Percentiles rank a stretch among this genome's conserved stretches.
phyloP scores from a whole-genome alignment of 2,329 filamentous ascomycete genomes.

The Elsinoe fawcettii region DNA sequence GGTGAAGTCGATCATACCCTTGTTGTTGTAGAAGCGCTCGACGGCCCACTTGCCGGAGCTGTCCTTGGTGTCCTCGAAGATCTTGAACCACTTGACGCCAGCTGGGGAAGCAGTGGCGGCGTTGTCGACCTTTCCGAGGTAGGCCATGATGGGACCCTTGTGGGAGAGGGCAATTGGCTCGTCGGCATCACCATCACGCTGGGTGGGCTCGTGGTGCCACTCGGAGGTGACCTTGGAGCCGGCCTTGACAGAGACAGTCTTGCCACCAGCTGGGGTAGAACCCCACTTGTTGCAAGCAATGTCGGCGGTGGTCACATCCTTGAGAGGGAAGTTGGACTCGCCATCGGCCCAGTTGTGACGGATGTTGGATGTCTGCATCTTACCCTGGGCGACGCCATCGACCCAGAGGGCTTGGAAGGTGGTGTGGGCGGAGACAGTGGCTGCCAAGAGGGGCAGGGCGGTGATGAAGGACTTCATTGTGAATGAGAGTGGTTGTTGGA shows the following conservation, averaged over 20 bases:
- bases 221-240: constrained; percentile 28
- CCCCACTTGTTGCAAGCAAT: constrained; percentile 22
- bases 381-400: constrained; percentile 37
- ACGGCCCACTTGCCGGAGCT: constrained; percentile 45
- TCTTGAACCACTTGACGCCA: constrained; percentile 44
- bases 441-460: background rate
- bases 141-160: constrained; percentile 14
- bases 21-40: constrained; percentile 27
- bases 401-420: constrained; percentile 47
- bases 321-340: constrained; percentile 45
- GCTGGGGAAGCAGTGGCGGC: constrained; percentile 40
- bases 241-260: constrained; percentile 4
- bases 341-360: constrained; percentile 33
- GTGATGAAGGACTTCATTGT: constrained; percentile 6
- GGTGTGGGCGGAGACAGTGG: constrained; percentile 33
- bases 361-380: constrained; percentile 32
- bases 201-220: constrained; percentile 17
- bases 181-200: constrained; percentile 3
- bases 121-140: constrained; percentile 34
- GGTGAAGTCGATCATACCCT: constrained; percentile 28
- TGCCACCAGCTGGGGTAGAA: background rate
- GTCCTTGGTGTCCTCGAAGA: constrained; percentile 41
- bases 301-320: constrained; percentile 30
- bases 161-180: constrained; percentile 13
- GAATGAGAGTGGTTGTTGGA: background rate